Evolutionary conservation across 805 yeast genomes (phyloP).

Genomic region (Starmera caribaea): DNA sequence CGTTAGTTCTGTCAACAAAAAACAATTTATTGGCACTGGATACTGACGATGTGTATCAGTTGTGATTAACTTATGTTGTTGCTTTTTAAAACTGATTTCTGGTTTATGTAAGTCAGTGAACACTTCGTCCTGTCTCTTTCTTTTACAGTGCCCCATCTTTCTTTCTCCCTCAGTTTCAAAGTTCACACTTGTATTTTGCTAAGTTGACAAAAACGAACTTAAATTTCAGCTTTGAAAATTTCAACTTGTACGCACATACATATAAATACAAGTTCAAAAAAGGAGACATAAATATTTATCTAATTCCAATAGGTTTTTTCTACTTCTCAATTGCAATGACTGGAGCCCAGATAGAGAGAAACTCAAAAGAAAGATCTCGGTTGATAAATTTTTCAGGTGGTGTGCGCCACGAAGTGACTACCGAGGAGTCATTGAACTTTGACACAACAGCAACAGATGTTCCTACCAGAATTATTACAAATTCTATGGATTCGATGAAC

Average conservation of each 20-base stretch:
- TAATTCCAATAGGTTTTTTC: too few relatives aligned
- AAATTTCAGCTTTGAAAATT: neutral
- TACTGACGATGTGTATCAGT: slow-evolving; percentile 4
- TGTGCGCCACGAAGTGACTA: neutral
- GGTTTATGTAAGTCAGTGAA: neutral
- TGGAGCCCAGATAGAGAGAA: neutral
- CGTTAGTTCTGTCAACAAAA: neutral
- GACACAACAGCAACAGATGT: slow-evolving; percentile 2
- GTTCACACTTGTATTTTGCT: neutral
- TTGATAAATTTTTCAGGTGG: too few relatives aligned
- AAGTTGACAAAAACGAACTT: neutral
- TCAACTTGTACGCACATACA: neutral
- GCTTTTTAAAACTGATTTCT: neutral
- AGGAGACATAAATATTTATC: too few relatives aligned
- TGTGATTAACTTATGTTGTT: slow-evolving; percentile 3
- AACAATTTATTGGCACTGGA: too few relatives aligned
- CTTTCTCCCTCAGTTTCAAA: neutral
- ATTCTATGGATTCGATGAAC: slow-evolving; percentile 24
- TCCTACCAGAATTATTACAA: slow-evolving; percentile 7
- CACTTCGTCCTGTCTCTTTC: neutral
- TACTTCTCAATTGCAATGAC: neutral
- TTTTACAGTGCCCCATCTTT: neutral
- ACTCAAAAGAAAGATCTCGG: neutral
- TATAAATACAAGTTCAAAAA: neutral
- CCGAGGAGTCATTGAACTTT: neutral